phyloP scores from a whole-genome alignment of 2,329 filamentous ascomycete genomes.

The Arthrinium phaeospermum region DNA sequence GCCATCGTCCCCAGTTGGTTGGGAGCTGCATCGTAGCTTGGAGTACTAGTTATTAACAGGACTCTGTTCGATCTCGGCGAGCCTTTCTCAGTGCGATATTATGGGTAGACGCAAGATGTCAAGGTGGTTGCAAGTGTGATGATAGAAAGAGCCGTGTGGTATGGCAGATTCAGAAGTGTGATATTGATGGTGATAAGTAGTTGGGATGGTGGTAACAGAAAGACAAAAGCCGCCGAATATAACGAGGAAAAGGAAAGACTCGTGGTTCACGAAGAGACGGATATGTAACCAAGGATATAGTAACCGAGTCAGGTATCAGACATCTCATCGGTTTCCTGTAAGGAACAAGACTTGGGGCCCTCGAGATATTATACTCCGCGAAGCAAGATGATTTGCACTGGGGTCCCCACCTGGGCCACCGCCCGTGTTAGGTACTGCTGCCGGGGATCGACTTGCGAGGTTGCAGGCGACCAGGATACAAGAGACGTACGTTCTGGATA shows the following conservation, averaged over 20 bases:
- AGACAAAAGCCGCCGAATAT: conserved; percentile 17
- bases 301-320: conserved; percentile 7
- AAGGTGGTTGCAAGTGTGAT: neutral
- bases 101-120: neutral
- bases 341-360: conserved; percentile 13
- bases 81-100: neutral
- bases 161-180: neutral
- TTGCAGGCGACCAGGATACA: conserved; percentile 10
- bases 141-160: neutral
- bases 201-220: neutral
- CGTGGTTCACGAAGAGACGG: neutral
- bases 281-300: conserved; percentile 8
- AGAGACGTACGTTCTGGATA: neutral
- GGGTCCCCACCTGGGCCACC: conserved; percentile 18
- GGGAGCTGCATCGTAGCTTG: conserved; percentile 51
- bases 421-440: conserved; percentile 15
- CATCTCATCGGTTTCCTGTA: conserved; percentile 18
- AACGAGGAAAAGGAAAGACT: conserved; percentile 16
- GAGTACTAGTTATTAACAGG: conserved; percentile 33
- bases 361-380: conserved; percentile 9
- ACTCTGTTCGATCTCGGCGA: conserved; percentile 3
- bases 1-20: conserved; percentile 62
- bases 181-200: conserved; percentile 7
- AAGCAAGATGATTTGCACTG: conserved; percentile 18
- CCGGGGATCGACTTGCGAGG: conserved; percentile 13